Conservation (phyloP, 768 basidiomycete genomes). For the Sarcodon sp. region DNA sequence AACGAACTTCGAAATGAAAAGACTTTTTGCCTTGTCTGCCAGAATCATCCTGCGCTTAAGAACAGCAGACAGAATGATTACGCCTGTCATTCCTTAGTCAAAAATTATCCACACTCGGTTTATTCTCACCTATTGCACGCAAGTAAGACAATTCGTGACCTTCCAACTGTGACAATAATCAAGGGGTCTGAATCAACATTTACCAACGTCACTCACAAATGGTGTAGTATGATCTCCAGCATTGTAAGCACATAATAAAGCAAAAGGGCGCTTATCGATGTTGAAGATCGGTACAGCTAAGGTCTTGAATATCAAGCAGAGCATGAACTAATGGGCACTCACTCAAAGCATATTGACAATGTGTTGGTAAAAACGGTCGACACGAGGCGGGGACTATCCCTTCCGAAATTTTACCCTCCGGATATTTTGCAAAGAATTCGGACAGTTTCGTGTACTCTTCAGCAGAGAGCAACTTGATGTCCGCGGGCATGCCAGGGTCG, state of each 20-base stretch:
- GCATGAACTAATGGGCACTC: constrained; percentile 16
- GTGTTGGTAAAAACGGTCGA: constrained; percentile 65
- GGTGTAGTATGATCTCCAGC: constrained; percentile 68
- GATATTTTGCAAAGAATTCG: constrained; percentile 65
- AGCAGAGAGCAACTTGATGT: constrained; percentile 32
- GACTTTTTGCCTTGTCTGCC: constrained; percentile 87
- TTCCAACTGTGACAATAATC: constrained; percentile 40
- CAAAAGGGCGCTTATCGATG: constrained; percentile 86
- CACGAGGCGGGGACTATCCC: constrained; percentile 77
- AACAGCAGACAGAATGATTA: constrained; percentile 88
- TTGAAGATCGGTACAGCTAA: constrained; percentile 87
- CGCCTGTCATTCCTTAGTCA: constrained; percentile 28
- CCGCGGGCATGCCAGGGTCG: constrained; percentile 38
- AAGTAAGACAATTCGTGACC: constrained; percentile 87
- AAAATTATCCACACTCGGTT: not conserved
- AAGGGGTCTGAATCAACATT: not conserved
- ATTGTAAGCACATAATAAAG: constrained; percentile 85
- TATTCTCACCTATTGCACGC: constrained; percentile 62
- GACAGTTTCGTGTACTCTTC: constrained; percentile 69
- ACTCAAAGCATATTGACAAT: constrained; percentile 85
- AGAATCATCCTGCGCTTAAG: constrained; percentile 87
- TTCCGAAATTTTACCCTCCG: constrained; percentile 82
- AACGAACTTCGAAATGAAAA: constrained; percentile 79
- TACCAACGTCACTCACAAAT: constrained; percentile 38
- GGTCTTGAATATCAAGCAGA: not conserved